Evolutionary conservation across 164 flowering plant genomes (phyloP).

Genomic region (Pachysandra terminalis): DNA sequence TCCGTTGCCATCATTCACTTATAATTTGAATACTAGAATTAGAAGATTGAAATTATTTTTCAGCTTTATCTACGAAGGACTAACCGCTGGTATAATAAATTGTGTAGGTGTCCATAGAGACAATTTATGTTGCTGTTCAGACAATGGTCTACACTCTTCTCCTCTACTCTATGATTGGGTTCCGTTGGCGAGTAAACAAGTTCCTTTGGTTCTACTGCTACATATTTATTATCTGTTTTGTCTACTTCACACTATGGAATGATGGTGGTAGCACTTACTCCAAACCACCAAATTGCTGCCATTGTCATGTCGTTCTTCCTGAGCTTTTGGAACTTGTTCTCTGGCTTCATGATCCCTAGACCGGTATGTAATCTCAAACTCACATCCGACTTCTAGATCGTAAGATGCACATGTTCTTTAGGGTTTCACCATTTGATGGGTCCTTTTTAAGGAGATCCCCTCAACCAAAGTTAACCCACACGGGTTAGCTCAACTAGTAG

Average conservation of each 20-base stretch:
- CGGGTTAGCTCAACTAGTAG: too few species aligned
- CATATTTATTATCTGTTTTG: conserved; percentile 49
- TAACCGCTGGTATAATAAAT: neutral
- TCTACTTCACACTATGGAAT: conserved; percentile 54
- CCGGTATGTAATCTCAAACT: conserved; percentile 14
- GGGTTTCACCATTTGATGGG: neutral
- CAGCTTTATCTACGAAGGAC: neutral
- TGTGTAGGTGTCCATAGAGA: conserved; percentile 55
- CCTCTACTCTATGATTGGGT: too few species aligned
- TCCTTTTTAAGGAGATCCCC: neutral
- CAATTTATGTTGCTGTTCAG: too few species aligned
- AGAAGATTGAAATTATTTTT: neutral
- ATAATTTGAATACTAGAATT: neutral
- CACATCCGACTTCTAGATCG: neutral
- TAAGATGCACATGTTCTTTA: too few species aligned
- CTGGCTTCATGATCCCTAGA: too few species aligned
- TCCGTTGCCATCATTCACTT: too few species aligned
- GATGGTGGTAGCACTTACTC: conserved; percentile 60
- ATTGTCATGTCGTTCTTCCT: conserved; percentile 51
- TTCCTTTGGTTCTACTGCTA: conserved; percentile 48
- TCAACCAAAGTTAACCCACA: too few species aligned
- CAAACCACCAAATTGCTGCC: conserved; percentile 45
- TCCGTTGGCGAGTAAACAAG: conserved; percentile 39
- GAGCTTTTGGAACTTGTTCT: conserved; percentile 57
- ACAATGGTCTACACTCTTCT: too few species aligned